Evolutionary conservation across 768 basidiomycete genomes (phyloP).

Genomic region (Tremella yokohamensis): DNA sequence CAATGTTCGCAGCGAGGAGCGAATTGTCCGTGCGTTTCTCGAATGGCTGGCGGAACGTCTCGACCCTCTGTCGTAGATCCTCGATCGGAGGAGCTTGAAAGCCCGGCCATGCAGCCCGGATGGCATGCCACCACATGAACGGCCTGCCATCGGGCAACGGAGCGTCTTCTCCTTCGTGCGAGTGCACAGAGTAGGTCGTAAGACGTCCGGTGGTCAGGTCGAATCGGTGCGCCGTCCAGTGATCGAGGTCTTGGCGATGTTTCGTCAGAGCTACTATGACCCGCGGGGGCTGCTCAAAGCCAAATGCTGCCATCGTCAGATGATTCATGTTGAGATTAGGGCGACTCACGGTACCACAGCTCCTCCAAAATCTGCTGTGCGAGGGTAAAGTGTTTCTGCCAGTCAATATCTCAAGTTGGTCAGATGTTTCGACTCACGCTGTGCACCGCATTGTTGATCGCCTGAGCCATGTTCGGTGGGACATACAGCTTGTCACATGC

Average conservation of each 20-base stretch:
- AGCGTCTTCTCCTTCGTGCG: conserved; percentile 23
- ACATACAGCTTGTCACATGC: conserved; percentile 50
- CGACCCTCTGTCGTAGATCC: conserved; percentile 33
- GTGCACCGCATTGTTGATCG: conserved; percentile 50
- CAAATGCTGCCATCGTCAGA: conserved; percentile 26
- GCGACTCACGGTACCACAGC: conserved; percentile 46
- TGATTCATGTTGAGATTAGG: background rate
- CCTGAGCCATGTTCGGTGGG: conserved; percentile 45
- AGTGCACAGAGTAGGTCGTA: conserved; percentile 40
- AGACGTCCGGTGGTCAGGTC: conserved; percentile 41
- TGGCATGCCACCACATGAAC: conserved; percentile 51
- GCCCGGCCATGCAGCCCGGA: conserved; percentile 48
- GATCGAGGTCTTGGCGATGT: conserved; percentile 45
- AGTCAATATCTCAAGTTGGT: background rate
- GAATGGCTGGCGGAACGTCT: conserved; percentile 22
- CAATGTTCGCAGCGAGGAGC: conserved; percentile 43
- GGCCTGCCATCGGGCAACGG: conserved; percentile 44
- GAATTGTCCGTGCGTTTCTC: conserved; percentile 42
- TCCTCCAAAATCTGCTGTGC: conserved; percentile 46
- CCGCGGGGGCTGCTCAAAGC: conserved; percentile 42
- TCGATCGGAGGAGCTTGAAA: conserved; percentile 42
- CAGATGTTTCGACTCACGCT: conserved; percentile 29
- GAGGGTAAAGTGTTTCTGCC: conserved; percentile 37
- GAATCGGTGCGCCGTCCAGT: conserved; percentile 51
- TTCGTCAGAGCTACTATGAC: conserved; percentile 47